Evolutionary conservation across 2,329 filamentous ascomycete species (phyloP).

Genomic region (Scedosporium apiospermum): DNA sequence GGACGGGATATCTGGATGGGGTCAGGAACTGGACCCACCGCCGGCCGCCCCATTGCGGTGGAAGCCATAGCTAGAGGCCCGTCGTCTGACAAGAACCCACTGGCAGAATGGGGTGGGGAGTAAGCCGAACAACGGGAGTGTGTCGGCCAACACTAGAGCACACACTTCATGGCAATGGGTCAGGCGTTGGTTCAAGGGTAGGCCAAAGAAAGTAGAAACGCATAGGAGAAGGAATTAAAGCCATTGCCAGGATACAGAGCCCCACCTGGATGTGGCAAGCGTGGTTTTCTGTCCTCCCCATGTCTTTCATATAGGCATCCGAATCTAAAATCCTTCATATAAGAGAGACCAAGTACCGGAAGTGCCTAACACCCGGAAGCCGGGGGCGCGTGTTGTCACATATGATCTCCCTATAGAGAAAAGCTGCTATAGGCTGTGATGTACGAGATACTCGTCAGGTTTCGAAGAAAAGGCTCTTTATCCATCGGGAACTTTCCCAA

Average conservation of each 20-base stretch:
- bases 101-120: neutral
- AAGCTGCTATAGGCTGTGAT: neutral
- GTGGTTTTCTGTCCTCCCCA: neutral
- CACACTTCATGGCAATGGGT: neutral
- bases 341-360: neutral
- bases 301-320: neutral
- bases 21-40: neutral
- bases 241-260: neutral
- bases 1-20: neutral
- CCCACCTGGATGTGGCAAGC: neutral
- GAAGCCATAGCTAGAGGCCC: neutral
- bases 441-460: neutral
- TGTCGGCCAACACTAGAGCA: neutral
- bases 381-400: neutral
- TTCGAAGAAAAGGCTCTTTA: neutral
- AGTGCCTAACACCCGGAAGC: neutral
- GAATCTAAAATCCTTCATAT: neutral
- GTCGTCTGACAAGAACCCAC: neutral
- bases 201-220: neutral
- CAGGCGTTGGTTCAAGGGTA: neutral
- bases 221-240: neutral
- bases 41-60: neutral
- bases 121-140: neutral
- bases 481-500: constrained; percentile 4
- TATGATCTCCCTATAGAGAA: neutral